Evolutionary conservation across 805 yeast species (phyloP).

Genomic region (Teunomyces lycoperdinae): DNA sequence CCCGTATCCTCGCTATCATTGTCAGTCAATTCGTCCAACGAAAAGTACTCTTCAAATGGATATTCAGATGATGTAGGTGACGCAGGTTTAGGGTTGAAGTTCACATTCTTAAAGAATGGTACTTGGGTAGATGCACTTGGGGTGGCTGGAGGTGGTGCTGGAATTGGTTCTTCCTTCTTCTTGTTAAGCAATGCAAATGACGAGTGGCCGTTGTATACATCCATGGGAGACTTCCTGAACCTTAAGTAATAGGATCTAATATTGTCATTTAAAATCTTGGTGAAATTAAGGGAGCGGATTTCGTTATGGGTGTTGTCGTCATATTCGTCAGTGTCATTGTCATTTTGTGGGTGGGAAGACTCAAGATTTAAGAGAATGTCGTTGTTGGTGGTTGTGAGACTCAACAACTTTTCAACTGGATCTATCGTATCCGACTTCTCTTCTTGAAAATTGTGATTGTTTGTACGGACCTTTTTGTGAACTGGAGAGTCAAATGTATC

Average conservation of each 20-base stretch:
- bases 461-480: background rate
- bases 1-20: slow-evolving; percentile 10
- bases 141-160: slow-evolving; percentile 7
- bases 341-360: background rate
- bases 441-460: slow-evolving; percentile 6
- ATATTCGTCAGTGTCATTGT: background rate
- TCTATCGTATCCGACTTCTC: slow-evolving; percentile 30
- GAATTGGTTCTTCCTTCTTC: slow-evolving; percentile 5
- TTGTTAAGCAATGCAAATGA: slow-evolving; percentile 31
- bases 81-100: slow-evolving; percentile 28
- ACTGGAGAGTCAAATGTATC: background rate
- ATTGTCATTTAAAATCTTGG: slow-evolving; percentile 38
- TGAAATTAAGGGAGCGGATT: slow-evolving; percentile 27
- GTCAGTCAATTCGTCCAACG: slow-evolving; percentile 26
- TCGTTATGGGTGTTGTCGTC: background rate
- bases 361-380: slow-evolving; percentile 22
- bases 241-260: slow-evolving; percentile 30
- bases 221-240: slow-evolving; percentile 27
- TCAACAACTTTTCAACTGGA: slow-evolving; percentile 41
- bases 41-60: slow-evolving; percentile 34
- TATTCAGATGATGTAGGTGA: slow-evolving; percentile 11
- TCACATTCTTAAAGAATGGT: slow-evolving; percentile 38
- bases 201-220: slow-evolving; percentile 31
- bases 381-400: slow-evolving; percentile 29
- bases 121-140: slow-evolving; percentile 12